Evolutionary conservation across 1,139 yeast species (phyloP).

Genomic region (Sugiyamaella castrensis): DNA sequence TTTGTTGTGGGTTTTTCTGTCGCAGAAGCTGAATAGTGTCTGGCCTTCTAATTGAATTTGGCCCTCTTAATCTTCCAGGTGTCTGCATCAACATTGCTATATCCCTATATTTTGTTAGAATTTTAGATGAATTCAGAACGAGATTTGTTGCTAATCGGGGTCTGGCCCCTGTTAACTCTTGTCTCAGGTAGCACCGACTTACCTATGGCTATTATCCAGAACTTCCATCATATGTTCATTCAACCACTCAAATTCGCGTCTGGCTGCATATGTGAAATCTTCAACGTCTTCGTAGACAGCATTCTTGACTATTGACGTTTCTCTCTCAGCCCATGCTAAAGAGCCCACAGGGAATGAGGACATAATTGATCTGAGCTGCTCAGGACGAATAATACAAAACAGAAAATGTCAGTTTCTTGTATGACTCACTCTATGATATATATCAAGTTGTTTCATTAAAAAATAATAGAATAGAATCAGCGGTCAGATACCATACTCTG

Average conservation of each 20-base stretch:
- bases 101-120: slow-evolving; percentile 1
- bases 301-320: slow-evolving; percentile 37
- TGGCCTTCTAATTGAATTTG: background rate
- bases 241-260: slow-evolving; percentile 42
- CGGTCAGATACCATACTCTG: too few species aligned
- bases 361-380: too few species aligned
- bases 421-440: too few species aligned
- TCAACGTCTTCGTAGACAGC: slow-evolving; percentile 37
- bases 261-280: slow-evolving; percentile 41
- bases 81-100: slow-evolving; percentile 4
- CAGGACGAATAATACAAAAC: too few species aligned
- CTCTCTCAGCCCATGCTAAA: slow-evolving; percentile 46
- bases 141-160: background rate
- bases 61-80: slow-evolving; percentile 1
- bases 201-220: slow-evolving; percentile 15
- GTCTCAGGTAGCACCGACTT: slow-evolving; percentile 12
- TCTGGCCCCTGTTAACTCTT: slow-evolving; percentile 26
- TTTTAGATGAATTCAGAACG: background rate
- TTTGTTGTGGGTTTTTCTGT: too few species aligned
- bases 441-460: too few species aligned
- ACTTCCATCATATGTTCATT: slow-evolving; percentile 38
- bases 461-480: too few species aligned
- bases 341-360: slow-evolving; percentile 35
- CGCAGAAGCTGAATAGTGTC: too few species aligned
- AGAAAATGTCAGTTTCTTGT: too few species aligned